Base-by-base conservation (phyloP, 352 stramenopile species). In the Globisporangium okanoganense region DNA sequence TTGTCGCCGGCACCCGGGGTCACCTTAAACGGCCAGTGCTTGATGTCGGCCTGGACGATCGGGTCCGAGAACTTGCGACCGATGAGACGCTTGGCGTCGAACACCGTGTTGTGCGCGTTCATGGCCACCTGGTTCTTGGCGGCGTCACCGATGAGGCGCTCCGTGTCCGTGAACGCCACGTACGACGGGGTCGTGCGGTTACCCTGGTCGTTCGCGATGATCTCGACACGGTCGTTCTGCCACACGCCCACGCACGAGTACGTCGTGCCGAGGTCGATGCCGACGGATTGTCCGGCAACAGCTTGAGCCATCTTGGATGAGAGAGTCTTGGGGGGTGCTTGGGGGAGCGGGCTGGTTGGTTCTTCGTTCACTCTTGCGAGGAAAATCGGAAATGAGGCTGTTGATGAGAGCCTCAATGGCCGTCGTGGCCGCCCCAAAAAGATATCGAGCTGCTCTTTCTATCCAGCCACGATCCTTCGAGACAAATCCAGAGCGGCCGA, bases 191-290 rank as follows among this genome's bases (percentile, higher is more conserved):
- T 98, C 33, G 92, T 98, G 36, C 94, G 87, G 73, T 98, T 97
- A 51, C 96, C 96, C 69, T 98, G 90, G 65, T 98, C 92, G 68
- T 98, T 98, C 50, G 93, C 93, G 67, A 98, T 97, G 71, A 97
- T 97, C 67, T 99, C 94, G 13, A 98, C 96, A 49, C 89, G 92
- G 78, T 98, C 96, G 69, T 99, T 98, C 73, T 98, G 92, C 94
- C 94, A 99, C 38, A 98, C 94, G 31, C 95, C 96, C 49, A 99
- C 93, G 62, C 96, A 99, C 61, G 91, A 98, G 79, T 99, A 90
- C 98, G 94, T 99, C 58, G 96, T 99, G 64, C 95, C 95, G 48
- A 99, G 81, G 77, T 99, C 97, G 70, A 99, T 99, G 62, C 97
- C 97, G 61, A 99, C 94, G 61, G 58, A 64, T 40, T 64, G 54